Evolutionary conservation across 352 stramenopile genomes (phyloP).

Genomic region (Pythium scleroteichum): DNA sequence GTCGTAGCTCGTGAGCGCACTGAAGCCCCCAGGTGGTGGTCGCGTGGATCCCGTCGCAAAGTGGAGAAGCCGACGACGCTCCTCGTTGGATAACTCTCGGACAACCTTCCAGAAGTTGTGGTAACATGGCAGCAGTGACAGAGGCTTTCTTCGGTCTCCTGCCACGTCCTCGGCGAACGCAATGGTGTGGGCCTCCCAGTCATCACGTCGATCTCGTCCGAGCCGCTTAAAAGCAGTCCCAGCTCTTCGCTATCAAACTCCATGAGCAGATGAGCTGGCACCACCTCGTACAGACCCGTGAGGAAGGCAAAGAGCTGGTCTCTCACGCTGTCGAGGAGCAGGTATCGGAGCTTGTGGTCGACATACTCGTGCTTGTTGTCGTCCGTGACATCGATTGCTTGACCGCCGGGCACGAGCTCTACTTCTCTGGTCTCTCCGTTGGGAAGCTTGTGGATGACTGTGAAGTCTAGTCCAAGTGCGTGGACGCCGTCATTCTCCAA

Average conservation of each 20-base stretch:
- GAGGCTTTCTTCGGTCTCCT: neutral
- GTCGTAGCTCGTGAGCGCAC: conserved; percentile 18
- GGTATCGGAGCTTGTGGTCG: conserved; percentile 91
- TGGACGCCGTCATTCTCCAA: conserved; percentile 53
- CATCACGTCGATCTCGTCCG: conserved; percentile 90
- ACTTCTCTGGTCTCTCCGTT: conserved; percentile 30
- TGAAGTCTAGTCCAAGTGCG: conserved; percentile 60
- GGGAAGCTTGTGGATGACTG: conserved; percentile 36
- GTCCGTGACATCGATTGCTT: conserved; percentile 56
- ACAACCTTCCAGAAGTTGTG: conserved; percentile 46
- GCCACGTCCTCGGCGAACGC: neutral
- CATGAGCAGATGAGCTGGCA: conserved; percentile 83
- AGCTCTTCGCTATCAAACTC: conserved; percentile 94
- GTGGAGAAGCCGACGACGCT: conserved; percentile 37
- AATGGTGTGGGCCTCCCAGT: conserved; percentile 84
- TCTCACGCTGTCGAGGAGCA: conserved; percentile 91
- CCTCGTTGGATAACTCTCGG: conserved; percentile 36
- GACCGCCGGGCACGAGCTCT: conserved; percentile 58
- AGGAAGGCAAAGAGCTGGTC: conserved; percentile 89
- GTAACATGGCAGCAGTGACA: neutral
- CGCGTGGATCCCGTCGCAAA: conserved; percentile 28
- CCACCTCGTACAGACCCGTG: conserved; percentile 95
- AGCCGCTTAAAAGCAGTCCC: conserved; percentile 88
- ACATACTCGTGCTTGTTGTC: conserved; percentile 95
- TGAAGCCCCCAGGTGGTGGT: conserved; percentile 13